Evolutionary conservation across 768 basidiomycete genomes (phyloP).

Genomic region (Mycena metata): DNA sequence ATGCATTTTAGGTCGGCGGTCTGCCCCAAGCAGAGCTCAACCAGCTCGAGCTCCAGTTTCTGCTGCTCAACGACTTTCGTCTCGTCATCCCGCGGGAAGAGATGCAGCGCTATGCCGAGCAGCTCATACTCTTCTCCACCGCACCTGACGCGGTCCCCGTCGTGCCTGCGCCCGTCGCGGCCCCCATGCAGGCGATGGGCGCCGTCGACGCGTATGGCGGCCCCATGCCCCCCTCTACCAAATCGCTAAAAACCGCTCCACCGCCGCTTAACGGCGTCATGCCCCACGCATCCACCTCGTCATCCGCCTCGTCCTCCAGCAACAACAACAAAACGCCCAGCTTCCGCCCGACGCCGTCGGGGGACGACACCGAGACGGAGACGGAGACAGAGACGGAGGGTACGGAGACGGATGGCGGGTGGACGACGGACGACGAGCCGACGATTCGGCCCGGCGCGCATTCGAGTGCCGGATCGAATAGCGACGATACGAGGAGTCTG

Average conservation of each 20-base stretch:
- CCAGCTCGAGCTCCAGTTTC: conserved; percentile 96
- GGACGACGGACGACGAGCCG: conserved; percentile 84
- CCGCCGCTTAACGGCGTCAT: conserved; percentile 44
- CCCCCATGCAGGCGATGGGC: conserved; percentile 65
- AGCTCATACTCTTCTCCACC: conserved; percentile 81
- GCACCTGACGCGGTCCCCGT: conserved; percentile 44
- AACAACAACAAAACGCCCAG: conserved; percentile 28
- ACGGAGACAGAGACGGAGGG: conserved; percentile 47
- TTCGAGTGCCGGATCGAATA: conserved; percentile 43
- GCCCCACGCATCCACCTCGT: conserved; percentile 13
- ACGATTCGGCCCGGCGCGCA: conserved; percentile 70
- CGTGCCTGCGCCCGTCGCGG: conserved; percentile 44
- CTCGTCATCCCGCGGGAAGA: conserved; percentile 90
- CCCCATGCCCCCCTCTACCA: conserved; percentile 43
- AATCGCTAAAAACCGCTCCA: conserved; percentile 7
- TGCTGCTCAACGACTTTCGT: conserved; percentile 95
- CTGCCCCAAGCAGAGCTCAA: conserved; percentile 94
- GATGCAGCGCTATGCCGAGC: conserved; percentile 96
- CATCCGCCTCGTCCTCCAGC: conserved; percentile 18
- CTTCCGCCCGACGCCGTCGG: conserved; percentile 34
- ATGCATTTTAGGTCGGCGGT: conserved; percentile 85
- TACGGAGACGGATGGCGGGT: conserved; percentile 66
- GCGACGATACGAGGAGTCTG: conserved; percentile 43
- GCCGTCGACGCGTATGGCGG: conserved; percentile 68
- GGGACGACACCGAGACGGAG: conserved; percentile 43